A percentile compares a stretch with the other conserved stretches of the same genome.
Conservation (phyloP, 2,329 filamentous ascomycete species). For the Fusarium keratoplasticum region DNA sequence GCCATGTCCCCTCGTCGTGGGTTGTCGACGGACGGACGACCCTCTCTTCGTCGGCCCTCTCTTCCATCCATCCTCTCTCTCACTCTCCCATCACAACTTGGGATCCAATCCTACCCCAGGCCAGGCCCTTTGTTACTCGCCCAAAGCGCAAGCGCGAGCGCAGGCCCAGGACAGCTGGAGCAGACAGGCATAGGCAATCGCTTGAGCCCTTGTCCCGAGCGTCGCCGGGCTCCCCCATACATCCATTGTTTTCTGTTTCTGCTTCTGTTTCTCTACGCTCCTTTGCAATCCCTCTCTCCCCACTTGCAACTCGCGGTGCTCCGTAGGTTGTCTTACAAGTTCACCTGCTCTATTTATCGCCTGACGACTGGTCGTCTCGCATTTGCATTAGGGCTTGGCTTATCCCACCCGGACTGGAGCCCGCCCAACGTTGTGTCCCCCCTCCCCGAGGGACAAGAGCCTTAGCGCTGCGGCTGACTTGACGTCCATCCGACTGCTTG, state of each 20-base stretch:
- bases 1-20: slow-evolving; percentile 20
- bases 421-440: not conserved
- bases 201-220: slow-evolving; percentile 28
- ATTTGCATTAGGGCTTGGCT: slow-evolving; percentile 47
- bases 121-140: slow-evolving; percentile 38
- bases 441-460: slow-evolving; percentile 13
- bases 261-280: slow-evolving; percentile 45
- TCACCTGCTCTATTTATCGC: slow-evolving; percentile 36
- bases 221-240: slow-evolving; percentile 23
- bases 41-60: slow-evolving; percentile 32
- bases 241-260: slow-evolving; percentile 36
- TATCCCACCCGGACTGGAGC: slow-evolving; percentile 42
- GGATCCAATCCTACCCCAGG: slow-evolving; percentile 37
- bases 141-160: slow-evolving; percentile 37
- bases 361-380: slow-evolving; percentile 48
- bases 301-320: slow-evolving; percentile 26
- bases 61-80: slow-evolving; percentile 28
- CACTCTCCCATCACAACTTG: slow-evolving; percentile 34
- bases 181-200: slow-evolving; percentile 1
- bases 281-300: slow-evolving; percentile 38
- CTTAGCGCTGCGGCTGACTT: slow-evolving; percentile 45
- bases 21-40: not conserved
- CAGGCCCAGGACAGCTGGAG: not conserved
- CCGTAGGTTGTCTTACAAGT: slow-evolving; percentile 21
- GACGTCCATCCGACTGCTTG: slow-evolving; percentile 34